Evolutionary conservation across 495 filamentous ascomycete genomes (phyloP).

Genomic region (Pseudomonodictys pantanalensis): DNA sequence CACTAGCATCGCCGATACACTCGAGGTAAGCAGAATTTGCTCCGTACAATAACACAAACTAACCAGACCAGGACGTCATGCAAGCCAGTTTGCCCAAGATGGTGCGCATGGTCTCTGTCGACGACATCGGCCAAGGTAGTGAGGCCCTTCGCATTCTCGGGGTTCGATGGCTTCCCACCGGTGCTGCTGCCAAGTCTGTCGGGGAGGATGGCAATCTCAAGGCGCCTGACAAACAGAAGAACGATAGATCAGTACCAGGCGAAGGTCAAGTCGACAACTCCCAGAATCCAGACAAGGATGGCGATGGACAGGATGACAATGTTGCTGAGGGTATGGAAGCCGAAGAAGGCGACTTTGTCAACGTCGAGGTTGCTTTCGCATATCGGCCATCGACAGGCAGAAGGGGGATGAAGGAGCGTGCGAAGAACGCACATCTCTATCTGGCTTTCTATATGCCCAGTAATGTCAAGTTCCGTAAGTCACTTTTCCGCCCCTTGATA

Average conservation of each 20-base stretch:
- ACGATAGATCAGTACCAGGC: conserved; percentile 52
- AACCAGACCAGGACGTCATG: conserved; percentile 56
- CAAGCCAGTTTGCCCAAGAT: conserved; percentile 63
- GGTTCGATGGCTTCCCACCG: conserved; percentile 63
- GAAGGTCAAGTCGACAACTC: conserved; percentile 39
- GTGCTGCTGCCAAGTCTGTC: conserved; percentile 59
- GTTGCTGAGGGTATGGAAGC: conserved; percentile 66
- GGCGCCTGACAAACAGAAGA: conserved; percentile 40
- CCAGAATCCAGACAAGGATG: conserved; percentile 39
- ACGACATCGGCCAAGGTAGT: conserved; percentile 67
- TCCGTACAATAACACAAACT: background rate
- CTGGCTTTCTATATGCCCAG: conserved; percentile 65
- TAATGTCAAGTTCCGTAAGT: conserved; percentile 52
- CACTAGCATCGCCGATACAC: conserved; percentile 58
- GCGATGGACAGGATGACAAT: conserved; percentile 40
- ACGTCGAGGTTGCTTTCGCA: conserved; percentile 66
- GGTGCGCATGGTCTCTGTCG: conserved; percentile 65
- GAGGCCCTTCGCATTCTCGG: conserved; percentile 63
- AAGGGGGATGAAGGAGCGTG: conserved; percentile 56
- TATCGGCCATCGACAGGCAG: conserved; percentile 55
- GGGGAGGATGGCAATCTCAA: conserved; percentile 53
- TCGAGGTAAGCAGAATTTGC: conserved; percentile 45
- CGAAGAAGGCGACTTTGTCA: conserved; percentile 70
- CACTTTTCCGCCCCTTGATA: background rate
- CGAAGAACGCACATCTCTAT: conserved; percentile 67